Conservation (phyloP, 2,329 filamentous ascomycete genomes). For the Davidsoniella neocaledoniae region DNA sequence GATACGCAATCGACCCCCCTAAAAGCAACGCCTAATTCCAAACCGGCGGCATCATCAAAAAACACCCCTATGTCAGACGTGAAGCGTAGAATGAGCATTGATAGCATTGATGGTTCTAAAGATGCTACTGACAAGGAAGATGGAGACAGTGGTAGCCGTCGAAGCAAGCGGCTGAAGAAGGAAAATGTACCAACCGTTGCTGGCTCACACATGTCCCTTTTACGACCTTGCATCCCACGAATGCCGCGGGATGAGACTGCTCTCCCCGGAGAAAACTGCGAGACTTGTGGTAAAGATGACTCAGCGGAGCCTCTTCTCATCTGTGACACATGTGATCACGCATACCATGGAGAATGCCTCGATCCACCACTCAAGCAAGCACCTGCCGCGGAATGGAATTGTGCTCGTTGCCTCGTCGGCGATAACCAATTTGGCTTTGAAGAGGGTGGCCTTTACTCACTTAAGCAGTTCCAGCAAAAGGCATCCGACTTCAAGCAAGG, state of each 20-base stretch:
- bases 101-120: constrained; percentile 35
- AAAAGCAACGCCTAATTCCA: constrained; percentile 34
- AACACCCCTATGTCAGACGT: constrained; percentile 45
- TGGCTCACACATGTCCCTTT: constrained; percentile 91
- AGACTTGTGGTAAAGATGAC: constrained; percentile 68
- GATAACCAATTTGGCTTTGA: constrained; percentile 96
- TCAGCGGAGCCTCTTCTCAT: constrained; percentile 53
- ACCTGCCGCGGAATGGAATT: constrained; percentile 88
- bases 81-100: constrained; percentile 60
- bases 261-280: constrained; percentile 51
- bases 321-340: constrained; percentile 84
- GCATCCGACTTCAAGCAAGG: constrained; percentile 87
- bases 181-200: constrained; percentile 67
- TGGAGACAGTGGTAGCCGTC: constrained; percentile 49
- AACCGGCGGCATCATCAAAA: constrained; percentile 44
- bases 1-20: constrained; percentile 10
- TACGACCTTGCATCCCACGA: constrained; percentile 63
- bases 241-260: constrained; percentile 37
- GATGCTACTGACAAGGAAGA: constrained; percentile 36
- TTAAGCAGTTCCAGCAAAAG: constrained; percentile 92
- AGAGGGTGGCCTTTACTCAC: constrained; percentile 85
- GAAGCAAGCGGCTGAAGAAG: constrained; percentile 87
- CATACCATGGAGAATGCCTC: constrained; percentile 73
- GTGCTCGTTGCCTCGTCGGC: constrained; percentile 82
- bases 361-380: constrained; percentile 67